Base-by-base conservation (phyloP, 2,329 filamentous ascomycete genomes). In the Xylaria sp. region DNA sequence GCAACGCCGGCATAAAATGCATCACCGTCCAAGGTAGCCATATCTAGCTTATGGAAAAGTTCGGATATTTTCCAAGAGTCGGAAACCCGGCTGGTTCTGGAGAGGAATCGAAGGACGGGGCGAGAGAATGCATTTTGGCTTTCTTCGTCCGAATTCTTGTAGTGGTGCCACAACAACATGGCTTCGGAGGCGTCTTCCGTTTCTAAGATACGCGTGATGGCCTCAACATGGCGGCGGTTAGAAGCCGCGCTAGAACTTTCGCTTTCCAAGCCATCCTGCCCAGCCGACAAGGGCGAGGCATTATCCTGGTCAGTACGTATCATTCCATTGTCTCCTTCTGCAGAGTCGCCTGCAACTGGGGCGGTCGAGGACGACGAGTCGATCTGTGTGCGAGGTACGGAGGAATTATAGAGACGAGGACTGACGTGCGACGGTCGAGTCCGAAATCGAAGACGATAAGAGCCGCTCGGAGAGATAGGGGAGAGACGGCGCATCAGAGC, bases 51-150 rank as follows among this genome's bases (percentile, higher is more conserved):
- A 2, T 71, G 70, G 54, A 83, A 80, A 1, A 83, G 60, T 2
- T 77, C 73, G 3, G 75, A 68, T n/a, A 80, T 74, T 58, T 79
- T 76, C 66, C 74, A 74, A 1, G 75, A 76, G 53, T 83, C 79
- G 2, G 77, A 69, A 7, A 75, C 64, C n/a, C 76, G 74, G 4
- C 67, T 68, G 2, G 80, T 81, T 13, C 65, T 71, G 4, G 77
- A 71, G 8, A 84, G 73, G 52, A 78, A 78, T 1, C 71, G 57
- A 1, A 82, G 63, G 18, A 82, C 71, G 2, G 65, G 69, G 2
- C 70, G 70, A 10, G 76, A 63, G 2, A 66, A 63, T 3, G 59
- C 50, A 50, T 72, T 67, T 48, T 74, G 67, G 2, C 61, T 61
- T 23, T 67, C 59, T 3, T 69, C 67, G 16, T 75, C 68, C 13